Conservation (phyloP, 805 yeast species). For the Cyberlindnera nakhonratchasimensis region DNA sequence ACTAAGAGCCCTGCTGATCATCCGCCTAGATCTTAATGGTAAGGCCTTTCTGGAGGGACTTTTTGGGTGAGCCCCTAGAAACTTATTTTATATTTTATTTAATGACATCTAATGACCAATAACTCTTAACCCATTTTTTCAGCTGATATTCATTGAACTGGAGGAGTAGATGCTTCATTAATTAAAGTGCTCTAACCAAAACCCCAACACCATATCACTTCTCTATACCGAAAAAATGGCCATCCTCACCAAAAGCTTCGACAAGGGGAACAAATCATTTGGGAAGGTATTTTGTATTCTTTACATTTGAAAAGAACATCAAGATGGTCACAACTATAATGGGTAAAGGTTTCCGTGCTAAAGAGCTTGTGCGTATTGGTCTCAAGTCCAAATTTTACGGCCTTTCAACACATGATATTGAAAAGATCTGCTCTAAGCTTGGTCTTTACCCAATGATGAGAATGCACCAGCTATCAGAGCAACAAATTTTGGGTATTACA, state of each 20-base stretch:
- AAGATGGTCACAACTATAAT: slow-evolving; percentile 28
- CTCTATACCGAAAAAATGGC: not conserved
- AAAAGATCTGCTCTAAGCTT: slow-evolving; percentile 74
- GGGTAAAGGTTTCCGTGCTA: slow-evolving; percentile 30
- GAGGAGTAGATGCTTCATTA: too few relatives aligned
- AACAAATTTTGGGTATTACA: slow-evolving; percentile 79
- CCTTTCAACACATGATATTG: slow-evolving; percentile 72
- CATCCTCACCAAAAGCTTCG: not conserved
- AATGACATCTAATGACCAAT: not conserved
- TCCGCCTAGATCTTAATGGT: slow-evolving; percentile 56
- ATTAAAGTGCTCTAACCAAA: not conserved
- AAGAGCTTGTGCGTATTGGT: slow-evolving; percentile 45
- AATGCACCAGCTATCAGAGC: slow-evolving; percentile 88
- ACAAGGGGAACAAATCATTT: not conserved
- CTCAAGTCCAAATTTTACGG: slow-evolving; percentile 83
- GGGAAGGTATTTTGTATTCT: too few relatives aligned
- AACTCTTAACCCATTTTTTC: not conserved
- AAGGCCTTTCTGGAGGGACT: slow-evolving; percentile 17
- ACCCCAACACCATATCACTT: slow-evolving; percentile 1
- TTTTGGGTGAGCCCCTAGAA: not conserved
- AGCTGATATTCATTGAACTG: too few relatives aligned
- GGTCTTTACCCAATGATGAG: slow-evolving; percentile 93
- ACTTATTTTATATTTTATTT: not conserved
- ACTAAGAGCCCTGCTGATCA: slow-evolving; percentile 67
- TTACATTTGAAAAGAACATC: not conserved